Evolutionary conservation across 2,329 filamentous ascomycete species (phyloP).

Genomic region (Furcasterigmium sp.): DNA sequence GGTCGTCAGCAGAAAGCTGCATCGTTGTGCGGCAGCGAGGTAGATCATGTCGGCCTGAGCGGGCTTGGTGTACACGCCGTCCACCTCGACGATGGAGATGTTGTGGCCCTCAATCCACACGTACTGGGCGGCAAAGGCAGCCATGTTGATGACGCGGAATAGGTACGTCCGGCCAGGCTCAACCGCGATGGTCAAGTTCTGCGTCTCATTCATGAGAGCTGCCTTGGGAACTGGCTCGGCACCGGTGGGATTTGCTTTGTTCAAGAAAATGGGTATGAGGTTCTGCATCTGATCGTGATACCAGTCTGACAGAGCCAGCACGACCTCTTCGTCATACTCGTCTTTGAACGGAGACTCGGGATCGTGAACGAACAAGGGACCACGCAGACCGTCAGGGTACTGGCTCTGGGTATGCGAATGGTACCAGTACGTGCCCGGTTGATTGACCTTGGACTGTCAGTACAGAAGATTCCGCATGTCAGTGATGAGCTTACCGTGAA

Average conservation of each 20-base stretch:
- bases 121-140: conserved; percentile 64
- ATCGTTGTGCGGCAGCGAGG: conserved; percentile 62
- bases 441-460: conserved; percentile 39
- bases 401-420: conserved; percentile 64
- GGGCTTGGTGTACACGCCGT: conserved; percentile 63
- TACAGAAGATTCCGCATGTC: not conserved
- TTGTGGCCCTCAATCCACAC: conserved; percentile 63
- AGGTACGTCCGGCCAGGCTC: conserved; percentile 67
- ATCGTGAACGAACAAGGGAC: conserved; percentile 60
- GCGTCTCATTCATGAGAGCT: conserved; percentile 67
- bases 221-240: conserved; percentile 64
- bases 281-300: conserved; percentile 56
- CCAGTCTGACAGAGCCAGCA: conserved; percentile 65
- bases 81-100: conserved; percentile 67
- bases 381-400: conserved; percentile 66
- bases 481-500: conserved; percentile 48
- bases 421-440: conserved; percentile 77
- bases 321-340: conserved; percentile 56
- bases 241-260: conserved; percentile 49
- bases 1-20: conserved; percentile 57
- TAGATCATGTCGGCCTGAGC: conserved; percentile 59
- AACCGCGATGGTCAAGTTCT: conserved; percentile 51
- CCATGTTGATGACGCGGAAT: conserved; percentile 67
- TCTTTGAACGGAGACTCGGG: conserved; percentile 50
- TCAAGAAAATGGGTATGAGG: conserved; percentile 43